Percentiles rank a stretch among this genome's conserved stretches.
Conservation (phyloP, 1,284 basidiomycete genomes). For the Somion occarium region DNA sequence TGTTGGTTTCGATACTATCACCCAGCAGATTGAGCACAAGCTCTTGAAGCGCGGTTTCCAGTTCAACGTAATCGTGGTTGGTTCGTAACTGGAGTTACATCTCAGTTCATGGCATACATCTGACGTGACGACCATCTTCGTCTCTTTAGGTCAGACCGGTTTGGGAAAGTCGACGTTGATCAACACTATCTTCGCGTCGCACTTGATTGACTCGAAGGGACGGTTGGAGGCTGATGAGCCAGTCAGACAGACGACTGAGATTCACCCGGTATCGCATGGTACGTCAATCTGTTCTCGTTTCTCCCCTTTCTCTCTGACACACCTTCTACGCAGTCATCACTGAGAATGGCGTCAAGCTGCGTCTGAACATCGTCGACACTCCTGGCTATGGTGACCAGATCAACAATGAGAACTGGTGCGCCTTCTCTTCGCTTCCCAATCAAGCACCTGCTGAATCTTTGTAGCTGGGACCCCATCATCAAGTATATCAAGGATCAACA, state of each 20-base stretch:
- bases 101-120: not conserved
- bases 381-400: slow-evolving; percentile 98
- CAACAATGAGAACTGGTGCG: slow-evolving; percentile 97
- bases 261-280: slow-evolving; percentile 94
- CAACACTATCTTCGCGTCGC: slow-evolving; percentile 98
- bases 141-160: slow-evolving; percentile 82
- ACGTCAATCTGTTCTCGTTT: slow-evolving; percentile 26
- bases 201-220: slow-evolving; percentile 97
- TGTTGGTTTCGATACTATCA: slow-evolving; percentile 95
- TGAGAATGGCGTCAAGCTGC: slow-evolving; percentile 93
- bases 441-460: slow-evolving; percentile 8
- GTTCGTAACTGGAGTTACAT: slow-evolving; percentile 44
- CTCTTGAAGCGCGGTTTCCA: slow-evolving; percentile 98
- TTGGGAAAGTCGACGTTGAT: slow-evolving; percentile 98
- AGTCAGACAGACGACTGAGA: slow-evolving; percentile 93
- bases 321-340: slow-evolving; percentile 67
- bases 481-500: slow-evolving; percentile 99
- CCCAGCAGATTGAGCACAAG: slow-evolving; percentile 98
- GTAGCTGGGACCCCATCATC: slow-evolving; percentile 96
- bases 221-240: slow-evolving; percentile 84
- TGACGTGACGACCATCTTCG: not conserved
- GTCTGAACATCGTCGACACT: slow-evolving; percentile 98
- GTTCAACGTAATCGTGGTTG: slow-evolving; percentile 96
- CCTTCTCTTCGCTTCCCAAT: not conserved
- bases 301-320: not conserved